Conservation (phyloP, 1,139 yeast species). For the Zygosaccharomyces pseudobailii region DNA sequence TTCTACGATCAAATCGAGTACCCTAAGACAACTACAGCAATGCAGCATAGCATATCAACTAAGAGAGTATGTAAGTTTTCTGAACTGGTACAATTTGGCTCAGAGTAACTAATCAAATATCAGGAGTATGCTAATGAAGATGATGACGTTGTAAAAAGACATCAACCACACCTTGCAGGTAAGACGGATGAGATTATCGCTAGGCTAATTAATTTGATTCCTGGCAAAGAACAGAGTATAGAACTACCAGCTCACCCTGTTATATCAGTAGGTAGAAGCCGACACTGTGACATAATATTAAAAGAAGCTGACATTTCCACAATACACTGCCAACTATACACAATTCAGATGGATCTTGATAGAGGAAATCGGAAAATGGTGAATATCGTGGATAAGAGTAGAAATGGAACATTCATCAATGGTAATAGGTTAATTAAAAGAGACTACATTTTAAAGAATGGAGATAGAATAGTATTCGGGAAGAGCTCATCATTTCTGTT, state of each 20-base stretch:
- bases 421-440: conserved; percentile 50
- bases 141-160: conserved; percentile 14
- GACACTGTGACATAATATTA: conserved; percentile 54
- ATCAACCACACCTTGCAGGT: conserved; percentile 38
- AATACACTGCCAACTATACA: conserved; percentile 52
- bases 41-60: conserved; percentile 1
- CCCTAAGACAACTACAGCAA: too few relatives aligned
- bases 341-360: conserved; percentile 36
- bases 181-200: conserved; percentile 32
- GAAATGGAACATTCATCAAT: conserved; percentile 66
- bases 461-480: conserved; percentile 63
- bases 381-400: conserved; percentile 53
- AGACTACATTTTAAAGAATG: conserved; percentile 50
- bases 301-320: conserved; percentile 62
- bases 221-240: conserved; percentile 31
- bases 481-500: conserved; percentile 54
- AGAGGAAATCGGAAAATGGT: conserved; percentile 41
- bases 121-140: conserved; percentile 18
- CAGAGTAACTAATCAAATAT: too few relatives aligned
- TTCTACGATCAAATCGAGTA: too few relatives aligned
- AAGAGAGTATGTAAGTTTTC: conserved; percentile 11
- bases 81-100: background rate
- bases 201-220: conserved; percentile 28
- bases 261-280: conserved; percentile 52
- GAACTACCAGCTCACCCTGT: conserved; percentile 16